Conservation (phyloP, 2,329 filamentous ascomycete genomes). For the Thyridium curvatum region DNA sequence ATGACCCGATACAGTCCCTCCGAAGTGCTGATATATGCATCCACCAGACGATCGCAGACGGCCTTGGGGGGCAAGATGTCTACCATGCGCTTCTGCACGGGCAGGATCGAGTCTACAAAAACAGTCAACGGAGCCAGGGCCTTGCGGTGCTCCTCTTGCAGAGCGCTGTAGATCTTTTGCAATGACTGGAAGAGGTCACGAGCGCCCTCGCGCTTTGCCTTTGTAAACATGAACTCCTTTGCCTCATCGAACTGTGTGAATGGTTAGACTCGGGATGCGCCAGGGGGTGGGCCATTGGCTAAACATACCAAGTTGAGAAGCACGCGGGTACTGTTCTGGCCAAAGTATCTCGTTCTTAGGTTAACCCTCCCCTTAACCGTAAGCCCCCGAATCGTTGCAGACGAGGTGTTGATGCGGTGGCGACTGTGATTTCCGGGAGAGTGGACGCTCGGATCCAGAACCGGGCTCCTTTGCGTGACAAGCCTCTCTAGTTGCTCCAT, state of each 20-base stretch:
- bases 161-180: constrained; percentile 37
- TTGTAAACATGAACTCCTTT: constrained; percentile 40
- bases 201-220: constrained; percentile 30
- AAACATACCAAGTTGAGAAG: constrained; percentile 44
- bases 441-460: not conserved
- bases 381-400: constrained; percentile 41
- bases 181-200: constrained; percentile 37
- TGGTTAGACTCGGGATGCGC: too few species aligned
- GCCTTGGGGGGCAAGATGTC: constrained; percentile 43
- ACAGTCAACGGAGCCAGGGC: constrained; percentile 45
- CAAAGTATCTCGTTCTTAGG: constrained; percentile 42
- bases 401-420: constrained; percentile 6
- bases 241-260: constrained; percentile 48
- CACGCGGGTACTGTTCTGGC: constrained; percentile 46
- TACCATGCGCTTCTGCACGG: constrained; percentile 50
- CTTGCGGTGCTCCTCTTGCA: constrained; percentile 41
- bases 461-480: constrained; percentile 34
- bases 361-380: constrained; percentile 41
- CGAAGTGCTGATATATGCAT: constrained; percentile 41
- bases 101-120: constrained; percentile 53
- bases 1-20: constrained; percentile 49
- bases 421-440: constrained; percentile 1
- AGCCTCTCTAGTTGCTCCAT: constrained; percentile 50
- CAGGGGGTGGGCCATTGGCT: constrained; percentile 5
- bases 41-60: constrained; percentile 44